A percentile compares a stretch with the other conserved stretches of the same genome.
These are phyloP conservation scores for Cordyceps militaris DNA, from an alignment of 2,329 filamentous ascomycete species.

Conservation along the genomic window DNA sequence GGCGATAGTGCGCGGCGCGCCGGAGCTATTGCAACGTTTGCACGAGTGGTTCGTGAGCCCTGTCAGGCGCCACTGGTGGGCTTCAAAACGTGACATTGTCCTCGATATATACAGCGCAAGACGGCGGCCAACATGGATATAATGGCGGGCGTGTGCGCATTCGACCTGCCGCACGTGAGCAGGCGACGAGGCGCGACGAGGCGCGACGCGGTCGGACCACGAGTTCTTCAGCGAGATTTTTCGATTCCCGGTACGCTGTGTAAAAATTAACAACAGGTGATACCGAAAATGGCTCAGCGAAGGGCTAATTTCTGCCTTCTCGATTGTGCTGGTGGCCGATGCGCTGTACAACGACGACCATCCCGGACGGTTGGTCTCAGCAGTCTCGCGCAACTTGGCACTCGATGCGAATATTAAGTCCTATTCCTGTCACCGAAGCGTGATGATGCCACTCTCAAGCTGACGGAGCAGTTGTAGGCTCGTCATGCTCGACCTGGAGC, in stretches of 20 bases:
- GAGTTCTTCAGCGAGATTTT: slow-evolving; percentile 36
- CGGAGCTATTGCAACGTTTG: too few species aligned
- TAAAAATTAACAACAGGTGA: neutral
- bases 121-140: slow-evolving; percentile 53
- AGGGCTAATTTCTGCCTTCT: slow-evolving; percentile 9
- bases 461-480: slow-evolving; percentile 57
- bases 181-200: slow-evolving; percentile 33
- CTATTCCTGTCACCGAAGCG: slow-evolving; percentile 77
- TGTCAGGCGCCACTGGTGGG: slow-evolving; percentile 81
- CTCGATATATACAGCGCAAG: too few species aligned
- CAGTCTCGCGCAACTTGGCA: slow-evolving; percentile 61
- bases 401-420: slow-evolving; percentile 50
- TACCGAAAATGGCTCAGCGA: neutral
- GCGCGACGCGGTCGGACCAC: slow-evolving; percentile 36
- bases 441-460: slow-evolving; percentile 55
- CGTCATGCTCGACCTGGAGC: slow-evolving; percentile 48
- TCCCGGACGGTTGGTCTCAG: slow-evolving; percentile 63
- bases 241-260: slow-evolving; percentile 42
- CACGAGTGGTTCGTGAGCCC: slow-evolving; percentile 76
- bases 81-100: slow-evolving; percentile 95
- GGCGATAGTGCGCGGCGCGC: slow-evolving; percentile 45
- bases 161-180: slow-evolving; percentile 73
- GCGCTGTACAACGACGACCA: slow-evolving; percentile 82
- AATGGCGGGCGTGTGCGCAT: slow-evolving; percentile 55
- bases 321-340: slow-evolving; percentile 78